A percentile compares a stretch with the other conserved stretches of the same genome.
These are phyloP conservation scores for Colletotrichum navitas DNA, from an alignment of 2,329 filamentous ascomycete genomes.

Conservation along the genomic window DNA sequence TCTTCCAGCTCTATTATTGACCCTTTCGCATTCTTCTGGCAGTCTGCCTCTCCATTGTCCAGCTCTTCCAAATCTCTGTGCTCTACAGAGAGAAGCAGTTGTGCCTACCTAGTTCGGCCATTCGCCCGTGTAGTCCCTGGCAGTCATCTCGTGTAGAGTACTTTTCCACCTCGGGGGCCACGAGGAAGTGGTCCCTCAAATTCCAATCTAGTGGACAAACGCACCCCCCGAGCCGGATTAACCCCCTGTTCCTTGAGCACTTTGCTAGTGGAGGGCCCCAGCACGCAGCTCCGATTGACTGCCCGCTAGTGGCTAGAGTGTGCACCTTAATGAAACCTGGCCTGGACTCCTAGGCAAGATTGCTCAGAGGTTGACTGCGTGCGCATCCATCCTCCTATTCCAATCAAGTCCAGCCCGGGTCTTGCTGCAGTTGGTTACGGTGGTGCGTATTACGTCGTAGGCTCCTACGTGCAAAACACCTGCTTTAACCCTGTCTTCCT, in stretches of 20 bases:
- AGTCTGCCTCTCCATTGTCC: not conserved
- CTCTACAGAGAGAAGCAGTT: not conserved
- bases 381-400: slow-evolving; percentile 30
- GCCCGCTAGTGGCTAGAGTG: slow-evolving; percentile 30
- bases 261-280: slow-evolving; percentile 29
- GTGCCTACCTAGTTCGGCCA: not conserved
- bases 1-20: not conserved
- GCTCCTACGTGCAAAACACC: slow-evolving; percentile 41
- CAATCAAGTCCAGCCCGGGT: slow-evolving; percentile 36
- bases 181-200: slow-evolving; percentile 24
- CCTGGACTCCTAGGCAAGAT: slow-evolving; percentile 29
- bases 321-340: slow-evolving; percentile 41
- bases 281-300: slow-evolving; percentile 38
- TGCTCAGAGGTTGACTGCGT: slow-evolving; percentile 22
- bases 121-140: not conserved
- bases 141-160: slow-evolving; percentile 6
- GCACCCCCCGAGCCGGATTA: slow-evolving; percentile 29
- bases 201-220: slow-evolving; percentile 26
- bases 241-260: slow-evolving; percentile 18
- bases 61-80: not conserved
- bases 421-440: slow-evolving; percentile 27
- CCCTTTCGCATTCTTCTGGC: not conserved
- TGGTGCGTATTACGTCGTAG: slow-evolving; percentile 41
- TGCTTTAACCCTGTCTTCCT: slow-evolving; percentile 37
- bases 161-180: slow-evolving; percentile 13